These are phyloP conservation scores for Gossypium schwendimanii DNA, from an alignment of 441 rosid genomes.

Conservation along the genomic window DNA sequence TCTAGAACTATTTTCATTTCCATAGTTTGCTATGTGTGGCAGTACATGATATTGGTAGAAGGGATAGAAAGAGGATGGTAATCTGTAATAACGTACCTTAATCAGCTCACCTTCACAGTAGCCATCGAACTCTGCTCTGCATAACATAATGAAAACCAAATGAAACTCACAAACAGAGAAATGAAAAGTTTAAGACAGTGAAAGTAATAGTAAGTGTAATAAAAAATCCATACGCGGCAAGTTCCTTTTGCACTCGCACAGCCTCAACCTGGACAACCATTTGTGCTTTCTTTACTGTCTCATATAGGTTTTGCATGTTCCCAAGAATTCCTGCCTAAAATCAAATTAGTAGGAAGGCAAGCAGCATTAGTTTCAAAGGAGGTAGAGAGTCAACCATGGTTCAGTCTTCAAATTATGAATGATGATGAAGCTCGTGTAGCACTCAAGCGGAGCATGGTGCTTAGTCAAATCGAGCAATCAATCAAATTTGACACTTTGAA, in stretches of 20 bases:
- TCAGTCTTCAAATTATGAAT: not conserved
- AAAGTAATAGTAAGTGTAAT: not conserved
- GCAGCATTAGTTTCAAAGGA: not conserved
- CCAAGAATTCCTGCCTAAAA: conserved; percentile 84
- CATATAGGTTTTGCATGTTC: conserved; percentile 83
- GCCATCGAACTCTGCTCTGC: conserved; percentile 95
- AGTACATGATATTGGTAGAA: not conserved
- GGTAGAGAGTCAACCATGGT: conserved; percentile 7
- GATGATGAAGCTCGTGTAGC: not conserved
- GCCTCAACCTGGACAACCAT: conserved; percentile 96
- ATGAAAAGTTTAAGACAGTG: not conserved
- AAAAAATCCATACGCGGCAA: conserved; percentile 57
- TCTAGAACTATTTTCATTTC: not conserved
- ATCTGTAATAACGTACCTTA: conserved; percentile 40
- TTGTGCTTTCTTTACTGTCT: conserved; percentile 90
- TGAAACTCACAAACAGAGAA: conserved; percentile 11
- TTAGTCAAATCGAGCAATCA: not conserved
- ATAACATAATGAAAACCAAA: conserved; percentile 17
- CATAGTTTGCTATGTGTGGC: not conserved
- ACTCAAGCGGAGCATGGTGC: not conserved
- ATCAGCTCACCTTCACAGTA: conserved; percentile 89
- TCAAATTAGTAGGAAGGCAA: conserved; percentile 5
- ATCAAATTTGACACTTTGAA: not conserved
- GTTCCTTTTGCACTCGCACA: conserved; percentile 83
- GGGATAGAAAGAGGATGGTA: not conserved